Percentiles rank a stretch among this genome's conserved stretches.
phyloP scores from a whole-genome alignment of 2,329 filamentous ascomycete species.

The Penicillium aurantiogriseum region DNA sequence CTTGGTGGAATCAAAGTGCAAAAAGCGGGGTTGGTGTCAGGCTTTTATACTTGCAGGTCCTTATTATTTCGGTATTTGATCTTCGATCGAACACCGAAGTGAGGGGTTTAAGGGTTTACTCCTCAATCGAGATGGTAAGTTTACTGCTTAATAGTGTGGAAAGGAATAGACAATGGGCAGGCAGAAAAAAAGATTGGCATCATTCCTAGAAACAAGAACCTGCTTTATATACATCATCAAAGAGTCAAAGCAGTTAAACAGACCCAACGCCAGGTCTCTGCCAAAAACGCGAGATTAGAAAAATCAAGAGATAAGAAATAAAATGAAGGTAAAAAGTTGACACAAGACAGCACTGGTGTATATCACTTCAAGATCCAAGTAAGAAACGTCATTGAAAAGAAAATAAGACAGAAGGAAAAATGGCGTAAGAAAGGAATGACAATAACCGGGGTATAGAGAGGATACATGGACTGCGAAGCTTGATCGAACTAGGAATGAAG shows the following conservation, averaged over 20 bases:
- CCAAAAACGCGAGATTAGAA: not conserved
- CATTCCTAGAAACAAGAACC: constrained; percentile 14
- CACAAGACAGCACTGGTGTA: constrained; percentile 7
- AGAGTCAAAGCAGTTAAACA: constrained; percentile 11
- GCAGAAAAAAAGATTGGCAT: constrained; percentile 5
- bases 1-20: constrained; percentile 22
- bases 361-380: constrained; percentile 11
- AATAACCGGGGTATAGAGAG: constrained; percentile 25
- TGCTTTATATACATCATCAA: constrained; percentile 20
- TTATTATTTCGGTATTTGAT: not conserved
- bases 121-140: not conserved
- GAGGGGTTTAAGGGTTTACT: not conserved
- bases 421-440: constrained; percentile 3
- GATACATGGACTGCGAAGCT: constrained; percentile 15
- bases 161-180: not conserved
- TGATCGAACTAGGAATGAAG: constrained; percentile 12
- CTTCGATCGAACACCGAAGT: constrained; percentile 9
- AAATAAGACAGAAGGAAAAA: constrained; percentile 7
- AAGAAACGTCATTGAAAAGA: constrained; percentile 2
- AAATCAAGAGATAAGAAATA: constrained; percentile 10
- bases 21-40: not conserved
- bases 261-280: constrained; percentile 13
- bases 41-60: constrained; percentile 4
- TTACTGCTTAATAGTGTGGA: not conserved
- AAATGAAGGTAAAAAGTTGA: constrained; percentile 12